A percentile compares a stretch with the other conserved stretches of the same genome.
Conservation (phyloP, 1,284 basidiomycete genomes). For the Mycena sp. region DNA sequence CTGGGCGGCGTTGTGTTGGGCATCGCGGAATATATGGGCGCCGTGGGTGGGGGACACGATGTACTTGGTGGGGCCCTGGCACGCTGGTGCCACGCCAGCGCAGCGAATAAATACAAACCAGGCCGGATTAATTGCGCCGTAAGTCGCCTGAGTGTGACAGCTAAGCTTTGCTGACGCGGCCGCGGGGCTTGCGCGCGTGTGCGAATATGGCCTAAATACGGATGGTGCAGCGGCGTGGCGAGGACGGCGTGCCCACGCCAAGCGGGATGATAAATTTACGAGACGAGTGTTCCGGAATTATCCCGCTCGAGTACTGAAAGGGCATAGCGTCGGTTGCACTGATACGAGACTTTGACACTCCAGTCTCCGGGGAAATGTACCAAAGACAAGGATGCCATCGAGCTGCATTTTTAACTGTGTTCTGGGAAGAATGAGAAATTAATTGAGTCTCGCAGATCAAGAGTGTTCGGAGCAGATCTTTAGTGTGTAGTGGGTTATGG, state of each 20-base stretch:
- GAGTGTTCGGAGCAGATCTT: too few relatives aligned
- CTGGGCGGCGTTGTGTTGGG: background rate
- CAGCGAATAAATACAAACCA: background rate
- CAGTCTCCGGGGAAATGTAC: too few relatives aligned
- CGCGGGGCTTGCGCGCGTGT: background rate
- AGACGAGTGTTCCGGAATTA: too few relatives aligned
- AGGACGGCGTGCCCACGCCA: conserved; percentile 7
- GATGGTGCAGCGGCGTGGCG: background rate
- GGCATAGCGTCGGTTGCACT: too few relatives aligned
- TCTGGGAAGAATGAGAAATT: too few relatives aligned
- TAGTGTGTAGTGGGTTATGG: too few relatives aligned
- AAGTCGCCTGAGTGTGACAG: background rate
- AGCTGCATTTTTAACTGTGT: too few relatives aligned
- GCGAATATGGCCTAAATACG: conserved; percentile 1
- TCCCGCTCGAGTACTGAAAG: too few relatives aligned
- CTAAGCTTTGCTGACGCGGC: background rate
- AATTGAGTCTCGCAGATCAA: too few relatives aligned
- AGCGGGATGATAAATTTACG: conserved; percentile 1
- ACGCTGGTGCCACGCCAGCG: too few relatives aligned
- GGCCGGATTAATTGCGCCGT: conserved; percentile 15
- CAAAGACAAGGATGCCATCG: too few relatives aligned
- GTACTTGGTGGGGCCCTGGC: background rate
- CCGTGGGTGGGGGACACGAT: background rate
- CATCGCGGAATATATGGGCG: background rate
- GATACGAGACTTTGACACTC: too few relatives aligned